phyloP scores from a whole-genome alignment of 805 yeast species.

The Sugiyamaella chiloensis region DNA sequence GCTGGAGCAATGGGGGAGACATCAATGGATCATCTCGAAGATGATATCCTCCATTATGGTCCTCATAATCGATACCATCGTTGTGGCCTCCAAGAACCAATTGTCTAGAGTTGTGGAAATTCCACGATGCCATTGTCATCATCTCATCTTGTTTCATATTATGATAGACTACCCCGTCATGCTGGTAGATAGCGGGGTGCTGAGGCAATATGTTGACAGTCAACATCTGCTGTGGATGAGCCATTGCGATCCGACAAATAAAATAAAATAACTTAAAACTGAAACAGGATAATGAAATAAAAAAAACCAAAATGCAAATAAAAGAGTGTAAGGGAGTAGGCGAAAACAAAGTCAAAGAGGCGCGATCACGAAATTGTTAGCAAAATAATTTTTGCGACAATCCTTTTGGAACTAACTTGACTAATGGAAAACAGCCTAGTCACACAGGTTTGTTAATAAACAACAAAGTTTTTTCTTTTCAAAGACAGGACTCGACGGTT shows the following conservation, averaged over 20 bases:
- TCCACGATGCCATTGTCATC: not conserved
- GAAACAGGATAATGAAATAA: not conserved
- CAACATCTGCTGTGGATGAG: constrained; percentile 5
- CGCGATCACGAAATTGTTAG: no score
- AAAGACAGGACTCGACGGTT: constrained; percentile 2
- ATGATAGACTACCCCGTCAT: not conserved
- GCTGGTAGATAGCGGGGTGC: not conserved
- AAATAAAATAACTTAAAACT: no score
- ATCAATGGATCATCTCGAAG: not conserved
- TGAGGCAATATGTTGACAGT: not conserved
- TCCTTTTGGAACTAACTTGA: no score
- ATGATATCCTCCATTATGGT: not conserved
- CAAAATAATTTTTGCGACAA: no score
- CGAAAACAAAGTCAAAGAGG: not conserved
- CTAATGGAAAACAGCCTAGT: no score
- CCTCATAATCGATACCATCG: no score
- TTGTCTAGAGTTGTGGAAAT: not conserved
- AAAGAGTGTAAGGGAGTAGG: constrained; percentile 1
- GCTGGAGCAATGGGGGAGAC: constrained; percentile 6
- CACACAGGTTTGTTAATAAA: no score
- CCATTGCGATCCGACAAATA: no score
- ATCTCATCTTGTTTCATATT: not conserved
- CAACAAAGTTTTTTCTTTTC: no score
- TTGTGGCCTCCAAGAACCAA: not conserved
- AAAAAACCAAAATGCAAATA: not conserved